Percentiles rank a stretch among this genome's conserved stretches.
These are phyloP conservation scores for Corynespora cassiicola DNA, from an alignment of 2,329 filamentous ascomycete genomes.

Conservation along the genomic window DNA sequence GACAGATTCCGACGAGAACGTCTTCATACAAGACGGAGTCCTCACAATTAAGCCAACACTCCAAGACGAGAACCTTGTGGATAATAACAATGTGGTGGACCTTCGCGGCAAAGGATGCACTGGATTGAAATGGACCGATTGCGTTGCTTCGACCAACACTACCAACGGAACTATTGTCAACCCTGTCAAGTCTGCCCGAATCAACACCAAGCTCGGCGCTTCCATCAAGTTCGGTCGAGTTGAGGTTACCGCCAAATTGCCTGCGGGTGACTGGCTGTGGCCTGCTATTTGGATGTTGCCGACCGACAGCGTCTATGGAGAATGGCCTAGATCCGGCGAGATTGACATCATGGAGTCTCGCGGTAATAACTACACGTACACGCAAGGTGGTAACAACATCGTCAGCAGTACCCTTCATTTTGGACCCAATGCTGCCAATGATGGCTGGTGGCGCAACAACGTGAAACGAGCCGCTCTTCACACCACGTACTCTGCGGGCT, in stretches of 20 bases:
- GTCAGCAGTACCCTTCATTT: slow-evolving; percentile 81
- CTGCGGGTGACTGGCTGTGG: slow-evolving; percentile 85
- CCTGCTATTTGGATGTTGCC: slow-evolving; percentile 93
- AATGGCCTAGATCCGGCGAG: slow-evolving; percentile 81
- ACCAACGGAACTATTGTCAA: slow-evolving; percentile 80
- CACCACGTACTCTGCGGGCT: slow-evolving; percentile 72
- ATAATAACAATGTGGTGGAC: slow-evolving; percentile 71
- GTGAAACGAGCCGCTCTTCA: slow-evolving; percentile 77
- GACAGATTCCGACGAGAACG: slow-evolving; percentile 74
- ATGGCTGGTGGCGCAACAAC: slow-evolving; percentile 85
- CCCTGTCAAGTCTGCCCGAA: slow-evolving; percentile 77
- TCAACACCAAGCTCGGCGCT: slow-evolving; percentile 75
- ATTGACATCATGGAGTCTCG: slow-evolving; percentile 84
- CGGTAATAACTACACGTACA: slow-evolving; percentile 81
- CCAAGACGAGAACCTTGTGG: slow-evolving; percentile 71
- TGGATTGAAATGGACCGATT: slow-evolving; percentile 64
- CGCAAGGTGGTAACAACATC: slow-evolving; percentile 81
- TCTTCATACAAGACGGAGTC: slow-evolving; percentile 72
- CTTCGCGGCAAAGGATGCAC: slow-evolving; percentile 73
- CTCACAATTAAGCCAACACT: slow-evolving; percentile 80
- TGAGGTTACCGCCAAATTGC: slow-evolving; percentile 79
- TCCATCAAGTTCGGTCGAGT: slow-evolving; percentile 81
- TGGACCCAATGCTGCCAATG: slow-evolving; percentile 74
- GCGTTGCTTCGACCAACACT: slow-evolving; percentile 75
- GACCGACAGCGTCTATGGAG: slow-evolving; percentile 72